These are phyloP conservation scores for Boletus reticuloceps DNA, from an alignment of 768 basidiomycete genomes.

Conservation along the genomic window DNA sequence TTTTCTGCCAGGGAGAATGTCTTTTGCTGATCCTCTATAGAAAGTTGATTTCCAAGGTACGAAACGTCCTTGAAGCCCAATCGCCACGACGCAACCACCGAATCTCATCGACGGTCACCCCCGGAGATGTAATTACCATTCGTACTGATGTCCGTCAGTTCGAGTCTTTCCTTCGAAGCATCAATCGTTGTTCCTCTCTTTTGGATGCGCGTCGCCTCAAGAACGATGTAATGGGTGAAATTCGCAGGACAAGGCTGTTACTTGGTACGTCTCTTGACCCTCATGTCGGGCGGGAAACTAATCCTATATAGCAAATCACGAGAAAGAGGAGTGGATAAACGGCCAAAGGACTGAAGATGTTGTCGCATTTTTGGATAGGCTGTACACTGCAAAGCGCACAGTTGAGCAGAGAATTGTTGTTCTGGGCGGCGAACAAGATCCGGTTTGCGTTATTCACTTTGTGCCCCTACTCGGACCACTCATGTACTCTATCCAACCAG, in stretches of 20 bases:
- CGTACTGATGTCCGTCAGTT: constrained; percentile 81
- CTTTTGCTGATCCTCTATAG: constrained; percentile 35
- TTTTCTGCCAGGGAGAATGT: constrained; percentile 2
- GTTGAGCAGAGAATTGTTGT: constrained; percentile 83
- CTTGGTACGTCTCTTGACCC: constrained; percentile 48
- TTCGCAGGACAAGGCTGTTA: constrained; percentile 71
- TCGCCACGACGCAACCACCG: constrained; percentile 53
- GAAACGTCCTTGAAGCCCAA: constrained; percentile 80
- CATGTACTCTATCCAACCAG: constrained; percentile 23
- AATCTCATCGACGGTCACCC: constrained; percentile 39
- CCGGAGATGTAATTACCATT: constrained; percentile 75
- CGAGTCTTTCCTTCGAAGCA: constrained; percentile 86
- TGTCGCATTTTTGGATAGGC: constrained; percentile 80
- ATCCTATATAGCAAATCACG: constrained; percentile 62
- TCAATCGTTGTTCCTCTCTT: constrained; percentile 75
- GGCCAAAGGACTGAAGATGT: constrained; percentile 83
- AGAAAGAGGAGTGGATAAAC: constrained; percentile 86
- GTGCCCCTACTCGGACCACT: neutral
- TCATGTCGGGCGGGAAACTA: neutral
- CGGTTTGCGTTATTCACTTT: constrained; percentile 38
- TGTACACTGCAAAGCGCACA: constrained; percentile 85
- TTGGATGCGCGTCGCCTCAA: constrained; percentile 87
- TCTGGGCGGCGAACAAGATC: constrained; percentile 68
- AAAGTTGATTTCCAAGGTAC: constrained; percentile 84
- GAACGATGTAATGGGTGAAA: constrained; percentile 92